Base-by-base conservation (phyloP, 2,329 filamentous ascomycete genomes). In the Aureobasidium namibiae region DNA sequence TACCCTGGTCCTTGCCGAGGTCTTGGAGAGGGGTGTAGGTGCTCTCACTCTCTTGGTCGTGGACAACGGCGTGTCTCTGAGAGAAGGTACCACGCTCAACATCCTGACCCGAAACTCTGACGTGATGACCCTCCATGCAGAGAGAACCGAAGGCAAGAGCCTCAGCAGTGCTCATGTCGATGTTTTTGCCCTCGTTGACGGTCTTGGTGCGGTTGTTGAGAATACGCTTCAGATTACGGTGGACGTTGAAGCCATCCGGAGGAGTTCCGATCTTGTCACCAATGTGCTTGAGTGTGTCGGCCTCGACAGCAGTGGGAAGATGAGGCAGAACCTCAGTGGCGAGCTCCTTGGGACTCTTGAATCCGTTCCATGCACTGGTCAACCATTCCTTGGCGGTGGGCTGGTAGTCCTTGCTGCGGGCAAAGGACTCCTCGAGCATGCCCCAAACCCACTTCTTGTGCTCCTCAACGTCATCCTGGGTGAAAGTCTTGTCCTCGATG, bases 371-470 rank as follows among this genome's bases (percentile, higher is more conserved):
- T 60, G 94, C 92, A 54, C 92, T 96, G 9, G 94, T 97, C 67
- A 96, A 86, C 94, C 94, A 99, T 77, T 99, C 94, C 78, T 96
- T 95, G 65, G 92, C 89, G 41, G 89, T 95, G 46, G 94, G 90
- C 74, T 92, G 88, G 77, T 99, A 99, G 69, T 99, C 92, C 77
- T 95, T 97, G 76, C 92, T 96, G 76, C 92, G 91, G 69, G 90
- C 82, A 75, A 97, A 99, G 78, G 91, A 96, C 75, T 97, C 92
- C 71, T 96, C 92, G 60, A 99, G 82, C 92, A 97, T 97, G 63
- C 89, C 89, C 94, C 92, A 99, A 61, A 97, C 94, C 94, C 94
- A 99, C 74, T 95, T 89, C 82, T 95, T 96, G 82, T 99, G 94
- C 81, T 99, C 94, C 61, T 99, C 92, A 62, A 99, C 88, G 72